phyloP scores from a whole-genome alignment of 768 basidiomycete genomes.

The Russula earlei region DNA sequence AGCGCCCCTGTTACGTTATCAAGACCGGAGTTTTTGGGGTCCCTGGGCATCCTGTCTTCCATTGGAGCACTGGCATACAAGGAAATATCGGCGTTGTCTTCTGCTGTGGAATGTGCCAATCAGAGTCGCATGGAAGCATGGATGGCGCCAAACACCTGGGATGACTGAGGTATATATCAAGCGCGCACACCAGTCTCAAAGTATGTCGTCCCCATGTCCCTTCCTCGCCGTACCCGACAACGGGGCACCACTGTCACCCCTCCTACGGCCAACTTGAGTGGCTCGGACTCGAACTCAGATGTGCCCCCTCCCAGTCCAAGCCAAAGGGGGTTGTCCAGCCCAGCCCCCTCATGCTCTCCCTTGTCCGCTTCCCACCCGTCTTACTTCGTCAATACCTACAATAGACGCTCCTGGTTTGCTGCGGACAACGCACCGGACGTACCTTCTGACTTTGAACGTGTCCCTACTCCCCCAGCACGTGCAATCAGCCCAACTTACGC shows the following conservation, averaged over 20 bases:
- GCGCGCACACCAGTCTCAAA: not conserved
- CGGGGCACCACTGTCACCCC: slow-evolving; percentile 11
- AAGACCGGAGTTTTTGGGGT: not conserved
- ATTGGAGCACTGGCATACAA: not conserved
- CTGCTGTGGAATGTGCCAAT: not conserved
- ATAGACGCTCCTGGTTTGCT: slow-evolving; percentile 17
- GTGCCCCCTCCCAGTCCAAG: not conserved
- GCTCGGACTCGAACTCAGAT: slow-evolving; percentile 21
- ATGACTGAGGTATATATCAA: not conserved
- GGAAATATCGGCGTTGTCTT: not conserved
- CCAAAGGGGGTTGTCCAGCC: slow-evolving; percentile 7
- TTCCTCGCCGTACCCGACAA: slow-evolving; percentile 18
- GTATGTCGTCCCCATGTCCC: slow-evolving; percentile 14
- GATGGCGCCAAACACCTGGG: not conserved
- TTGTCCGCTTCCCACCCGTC: slow-evolving; percentile 18
- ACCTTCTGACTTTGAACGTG: slow-evolving; percentile 26
- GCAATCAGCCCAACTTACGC: slow-evolving; percentile 3
- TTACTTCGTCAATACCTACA: slow-evolving; percentile 4
- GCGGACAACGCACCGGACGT: slow-evolving; percentile 16
- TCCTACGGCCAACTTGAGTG: slow-evolving; percentile 8
- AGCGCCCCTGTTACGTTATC: not conserved
- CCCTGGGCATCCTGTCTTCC: not conserved
- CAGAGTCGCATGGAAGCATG: not conserved
- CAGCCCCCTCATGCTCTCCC: slow-evolving; percentile 14
- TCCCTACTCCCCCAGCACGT: slow-evolving; percentile 20